Evolutionary conservation across 371 early-diverging fungal genomes (phyloP), one percentile per base, ranked within the genome.

Genomic region (Rhizopus stolonifer): DNA sequence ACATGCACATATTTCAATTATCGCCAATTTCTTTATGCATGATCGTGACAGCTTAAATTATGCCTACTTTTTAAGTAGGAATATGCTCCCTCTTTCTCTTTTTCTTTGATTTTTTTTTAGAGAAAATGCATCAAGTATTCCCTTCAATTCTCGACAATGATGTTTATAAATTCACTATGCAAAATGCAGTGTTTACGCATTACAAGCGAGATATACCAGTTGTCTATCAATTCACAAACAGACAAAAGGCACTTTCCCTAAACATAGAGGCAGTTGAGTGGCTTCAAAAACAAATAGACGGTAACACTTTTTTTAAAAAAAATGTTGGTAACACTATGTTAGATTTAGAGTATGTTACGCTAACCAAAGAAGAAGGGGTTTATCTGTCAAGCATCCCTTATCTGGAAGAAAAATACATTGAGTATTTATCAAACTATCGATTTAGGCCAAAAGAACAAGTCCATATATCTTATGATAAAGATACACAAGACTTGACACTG

Each of bases 111-210:
- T 29, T 7, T 29, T 29, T 40, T 18, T 8, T 42, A 21, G 9
- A 42, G 15, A 19, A 42, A 42, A 36, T 36, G 36, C 74, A 73
- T 46, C 55, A 60, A 53, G 60, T 53, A 13, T 60, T 73, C 23
- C 59, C 46, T 10, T 77, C 77, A 14, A 71, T 89, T 38, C 79
- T 89, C 14, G 90, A 89, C 60, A 88, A 88, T 70, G 90, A 90
- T 52, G 73, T 88, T 24, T 89, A 90, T 82, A 90, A 90, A 61
- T 85, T 90, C 40, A 83, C 87, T 17, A 90, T 90, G 91, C 91
- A 90, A 54, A 75, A 88, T 55, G 88, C 86, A 0, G 86, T 89
- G 9, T 57, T 84, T 25, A 77, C 84, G 54, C 86, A 88, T 49
- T 90, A 88, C 49, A 83, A 82, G 14, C 82, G 77, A 29, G 68